Evolutionary conservation across 2,329 filamentous ascomycete species (phyloP), one percentile per base, ranked within the genome.

Genomic region (Apiospora sp.): DNA sequence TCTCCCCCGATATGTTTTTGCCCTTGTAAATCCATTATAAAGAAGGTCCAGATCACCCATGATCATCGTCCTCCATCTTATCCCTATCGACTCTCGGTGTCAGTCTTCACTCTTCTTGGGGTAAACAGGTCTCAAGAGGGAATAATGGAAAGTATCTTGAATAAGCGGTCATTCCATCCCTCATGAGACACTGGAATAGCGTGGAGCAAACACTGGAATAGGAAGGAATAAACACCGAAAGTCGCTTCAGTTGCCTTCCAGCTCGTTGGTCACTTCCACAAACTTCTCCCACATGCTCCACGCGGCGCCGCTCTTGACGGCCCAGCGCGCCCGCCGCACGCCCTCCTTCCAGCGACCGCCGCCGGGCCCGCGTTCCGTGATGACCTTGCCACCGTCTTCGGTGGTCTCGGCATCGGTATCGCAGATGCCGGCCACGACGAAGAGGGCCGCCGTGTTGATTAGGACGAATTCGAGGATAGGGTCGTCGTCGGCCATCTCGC

Each of bases 271-370:
- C 46, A 94, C 90, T 73, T 96, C 90, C 49, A 97, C 95, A 84
- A 98, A 98, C 30, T 87, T 87, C 72, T 91, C 87, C 91, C 96
- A 96, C 83, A 95, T 92, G 80, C 87, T 92, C 87, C 94, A 91
- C n/a, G 96, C 94, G 81, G 92, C 91, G 67, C 96, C 95, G 81
- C 94, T 98, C 83, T 92, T 90, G 68, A 99, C 89, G 14, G 94
- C 94, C 93, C 94, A 97, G 78, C 92, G 91, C 22, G 96, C 96
- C 80, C 94, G 89, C 77, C 96, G 87, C 19, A 98, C 90, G 70
- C 96, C 96, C 81, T 98, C 96, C 85, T 97, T 99, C 96, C 96
- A 99, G 79, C 96, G 89, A 72, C 94, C 90, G 19, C 94, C 94
- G 14, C 93, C 95, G 6, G 95, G 95, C 0, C 96, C 96, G 68